phyloP scores from a whole-genome alignment of 2,329 filamentous ascomycete genomes.

The Talaromyces sp. region DNA sequence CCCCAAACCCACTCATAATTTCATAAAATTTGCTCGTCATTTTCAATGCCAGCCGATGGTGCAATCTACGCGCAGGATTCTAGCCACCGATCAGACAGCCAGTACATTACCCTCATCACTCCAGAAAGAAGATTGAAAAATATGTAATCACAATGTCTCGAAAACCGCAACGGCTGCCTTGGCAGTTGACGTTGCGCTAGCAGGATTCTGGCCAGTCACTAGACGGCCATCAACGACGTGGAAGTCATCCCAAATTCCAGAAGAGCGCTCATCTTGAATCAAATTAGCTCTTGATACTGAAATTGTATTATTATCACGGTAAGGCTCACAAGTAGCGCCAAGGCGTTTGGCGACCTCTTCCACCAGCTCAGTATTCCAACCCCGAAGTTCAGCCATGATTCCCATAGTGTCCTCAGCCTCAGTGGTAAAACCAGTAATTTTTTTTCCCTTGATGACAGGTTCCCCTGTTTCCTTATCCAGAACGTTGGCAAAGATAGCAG shows the following conservation, averaged over 20 bases:
- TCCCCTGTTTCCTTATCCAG: conserved; percentile 30
- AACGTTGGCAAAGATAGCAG: conserved; percentile 38
- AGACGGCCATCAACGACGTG: conserved; percentile 37
- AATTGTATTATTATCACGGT: no score
- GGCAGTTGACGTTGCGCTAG: conserved; percentile 40
- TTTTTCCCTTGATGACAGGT: conserved; percentile 34
- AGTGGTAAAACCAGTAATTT: conserved; percentile 41
- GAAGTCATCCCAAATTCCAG: conserved; percentile 31
- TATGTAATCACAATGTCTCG: conserved; percentile 29
- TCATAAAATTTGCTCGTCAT: no score
- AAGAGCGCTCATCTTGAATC: conserved; percentile 13
- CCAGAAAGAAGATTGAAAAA: no score
- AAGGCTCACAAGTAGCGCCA: conserved; percentile 30
- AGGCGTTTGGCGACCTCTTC: conserved; percentile 28
- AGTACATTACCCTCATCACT: no score
- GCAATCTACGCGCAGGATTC: no score
- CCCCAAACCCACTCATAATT: no score
- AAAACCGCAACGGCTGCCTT: conserved; percentile 39
- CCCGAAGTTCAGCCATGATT: conserved; percentile 33
- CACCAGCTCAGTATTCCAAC: conserved; percentile 31
- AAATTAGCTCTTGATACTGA: no score
- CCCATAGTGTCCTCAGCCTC: conserved; percentile 34
- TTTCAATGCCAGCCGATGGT: no score
- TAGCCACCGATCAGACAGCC: no score
- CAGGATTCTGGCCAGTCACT: conserved; percentile 44